Evolutionary conservation across 2,329 filamentous ascomycete species (phyloP).

Genomic region (Sarocladiaceae sp.): DNA sequence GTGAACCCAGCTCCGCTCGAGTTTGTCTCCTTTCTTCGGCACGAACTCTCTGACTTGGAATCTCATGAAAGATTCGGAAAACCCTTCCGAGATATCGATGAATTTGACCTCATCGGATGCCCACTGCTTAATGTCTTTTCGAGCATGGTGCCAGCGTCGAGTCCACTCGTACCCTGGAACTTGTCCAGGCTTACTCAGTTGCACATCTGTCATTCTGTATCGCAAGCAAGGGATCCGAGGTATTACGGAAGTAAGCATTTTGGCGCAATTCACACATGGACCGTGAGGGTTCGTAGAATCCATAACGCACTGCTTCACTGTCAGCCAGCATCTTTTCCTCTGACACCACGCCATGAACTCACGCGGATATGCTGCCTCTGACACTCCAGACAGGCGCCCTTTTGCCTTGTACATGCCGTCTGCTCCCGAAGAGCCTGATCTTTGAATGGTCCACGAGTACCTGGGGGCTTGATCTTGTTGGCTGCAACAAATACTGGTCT

Average conservation of each 20-base stretch:
- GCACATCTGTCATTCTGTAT: conserved; percentile 54
- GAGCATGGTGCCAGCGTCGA: conserved; percentile 41
- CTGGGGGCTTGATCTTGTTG: conserved; percentile 26
- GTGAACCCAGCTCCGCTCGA: conserved; percentile 47
- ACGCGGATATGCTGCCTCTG: conserved; percentile 57
- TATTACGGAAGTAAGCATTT: conserved; percentile 40
- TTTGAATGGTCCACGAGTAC: conserved; percentile 51
- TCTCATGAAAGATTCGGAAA: conserved; percentile 39
- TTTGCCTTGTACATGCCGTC: conserved; percentile 51
- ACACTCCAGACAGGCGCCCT: conserved; percentile 54
- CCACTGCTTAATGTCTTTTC: conserved; percentile 52
- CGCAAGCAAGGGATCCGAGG: conserved; percentile 51
- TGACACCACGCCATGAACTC: conserved; percentile 21
- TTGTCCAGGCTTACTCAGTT: conserved; percentile 51
- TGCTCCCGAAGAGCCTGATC: conserved; percentile 43
- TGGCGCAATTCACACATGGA: conserved; percentile 48
- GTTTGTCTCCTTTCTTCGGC: conserved; percentile 48
- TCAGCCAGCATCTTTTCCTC: background rate
- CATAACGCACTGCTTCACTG: conserved; percentile 40
- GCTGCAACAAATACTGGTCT: conserved; percentile 22
- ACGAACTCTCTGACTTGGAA: conserved; percentile 49
- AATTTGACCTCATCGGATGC: conserved; percentile 41
- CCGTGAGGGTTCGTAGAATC: conserved; percentile 41
- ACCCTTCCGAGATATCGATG: conserved; percentile 48
- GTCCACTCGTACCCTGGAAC: conserved; percentile 56